Conservation (phyloP, 2,329 filamentous ascomycete species). For the Meredithiella fracta region DNA sequence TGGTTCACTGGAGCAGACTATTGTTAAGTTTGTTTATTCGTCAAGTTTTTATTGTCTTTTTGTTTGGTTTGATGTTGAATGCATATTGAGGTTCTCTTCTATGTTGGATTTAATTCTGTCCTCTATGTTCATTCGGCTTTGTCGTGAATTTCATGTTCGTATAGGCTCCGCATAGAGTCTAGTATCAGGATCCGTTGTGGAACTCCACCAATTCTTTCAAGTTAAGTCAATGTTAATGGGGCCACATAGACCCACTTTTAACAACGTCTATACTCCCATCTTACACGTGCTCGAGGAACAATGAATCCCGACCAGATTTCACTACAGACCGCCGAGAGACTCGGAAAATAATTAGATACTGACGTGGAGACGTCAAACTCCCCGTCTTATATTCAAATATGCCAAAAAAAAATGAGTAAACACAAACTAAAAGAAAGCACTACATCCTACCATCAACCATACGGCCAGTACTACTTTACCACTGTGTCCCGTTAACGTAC, state of each 20-base stretch:
- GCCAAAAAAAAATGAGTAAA: not conserved
- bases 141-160: too few relatives aligned
- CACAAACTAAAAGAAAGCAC: not conserved
- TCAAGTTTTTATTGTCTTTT: constrained; percentile 9
- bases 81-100: not conserved
- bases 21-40: not conserved
- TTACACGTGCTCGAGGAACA: not conserved
- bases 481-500: constrained; percentile 33
- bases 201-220: not conserved
- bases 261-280: not conserved
- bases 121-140: too few relatives aligned
- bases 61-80: not conserved
- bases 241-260: not conserved
- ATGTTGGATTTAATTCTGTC: not conserved
- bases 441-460: not conserved
- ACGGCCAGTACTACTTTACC: constrained; percentile 23
- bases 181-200: too few relatives aligned
- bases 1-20: not conserved
- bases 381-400: not conserved
- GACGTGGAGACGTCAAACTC: too few relatives aligned
- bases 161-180: too few relatives aligned
- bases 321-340: not conserved
- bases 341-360: too few relatives aligned
- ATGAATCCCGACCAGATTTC: not conserved
- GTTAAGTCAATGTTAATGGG: not conserved